These are phyloP conservation scores for Decorospora gaudefroyi DNA, from an alignment of 2,329 filamentous ascomycete species.

Conservation along the genomic window DNA sequence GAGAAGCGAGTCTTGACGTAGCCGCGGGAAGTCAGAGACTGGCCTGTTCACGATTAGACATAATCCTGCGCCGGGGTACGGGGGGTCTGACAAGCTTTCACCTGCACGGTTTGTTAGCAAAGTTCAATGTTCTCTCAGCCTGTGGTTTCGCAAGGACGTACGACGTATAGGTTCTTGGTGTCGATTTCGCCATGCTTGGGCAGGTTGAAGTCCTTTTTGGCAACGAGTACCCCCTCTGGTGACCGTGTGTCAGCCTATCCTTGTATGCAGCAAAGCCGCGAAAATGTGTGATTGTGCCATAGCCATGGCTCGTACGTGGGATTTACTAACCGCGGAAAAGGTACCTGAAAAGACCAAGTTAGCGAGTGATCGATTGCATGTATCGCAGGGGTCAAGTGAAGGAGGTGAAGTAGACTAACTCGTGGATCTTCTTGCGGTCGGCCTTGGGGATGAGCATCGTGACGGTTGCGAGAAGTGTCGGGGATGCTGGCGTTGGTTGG, in stretches of 20 bases:
- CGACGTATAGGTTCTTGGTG: constrained; percentile 99
- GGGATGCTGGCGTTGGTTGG: constrained; percentile 28
- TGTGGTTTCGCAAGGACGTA: too few species aligned
- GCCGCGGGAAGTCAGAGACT: constrained; percentile 96
- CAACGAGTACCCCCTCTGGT: constrained; percentile 82
- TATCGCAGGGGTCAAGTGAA: constrained; percentile 14
- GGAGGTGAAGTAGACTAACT: constrained; percentile 71
- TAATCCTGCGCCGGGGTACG: background rate
- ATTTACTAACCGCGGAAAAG: constrained; percentile 52
- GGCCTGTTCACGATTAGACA: constrained; percentile 51
- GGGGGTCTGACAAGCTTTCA: constrained; percentile 72
- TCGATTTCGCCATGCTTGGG: constrained; percentile 98
- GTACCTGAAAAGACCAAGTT: constrained; percentile 38
- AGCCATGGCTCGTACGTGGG: constrained; percentile 42
- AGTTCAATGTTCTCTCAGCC: too few species aligned
- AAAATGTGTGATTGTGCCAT: constrained; percentile 45
- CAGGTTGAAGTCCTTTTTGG: constrained; percentile 99
- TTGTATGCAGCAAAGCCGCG: constrained; percentile 43
- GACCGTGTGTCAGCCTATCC: constrained; percentile 52
- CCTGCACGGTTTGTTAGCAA: constrained; percentile 3
- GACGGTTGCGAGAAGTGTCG: constrained; percentile 43
- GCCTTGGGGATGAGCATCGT: constrained; percentile 95
- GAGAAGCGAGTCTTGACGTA: constrained; percentile 99
- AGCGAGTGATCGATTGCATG: constrained; percentile 26
- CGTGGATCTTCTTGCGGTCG: constrained; percentile 99